Evolutionary conservation across 1,284 basidiomycete genomes (phyloP), one percentile per base, ranked within the genome.

Genomic region (Ceratobasidium sp.): DNA sequence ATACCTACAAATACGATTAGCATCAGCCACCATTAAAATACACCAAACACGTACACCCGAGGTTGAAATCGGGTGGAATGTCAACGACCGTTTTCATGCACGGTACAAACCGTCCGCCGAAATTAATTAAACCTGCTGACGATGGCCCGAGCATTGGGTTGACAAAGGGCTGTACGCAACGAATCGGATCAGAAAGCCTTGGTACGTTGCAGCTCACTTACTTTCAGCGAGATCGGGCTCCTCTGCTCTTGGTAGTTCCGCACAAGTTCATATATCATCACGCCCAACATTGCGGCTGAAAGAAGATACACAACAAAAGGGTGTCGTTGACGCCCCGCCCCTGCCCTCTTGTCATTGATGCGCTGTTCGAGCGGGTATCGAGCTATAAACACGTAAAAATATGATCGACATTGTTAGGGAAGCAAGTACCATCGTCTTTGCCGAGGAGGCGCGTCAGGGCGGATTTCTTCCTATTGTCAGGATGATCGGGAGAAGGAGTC

Each of bases 61-160:
- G 85, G 12, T 84, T 81, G 3, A 90, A 90, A 1, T 88, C 88
- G 8, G 89, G 87, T 35, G 94, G 88, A 23, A 97, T 84, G 60
- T 86, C 88, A 52, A 85, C 78, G 38, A 96, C 90, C 41, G 85
- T 80, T 82, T 96, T 96, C 94, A 97, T 97, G 82, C 92, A 93
- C 1, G 93, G 91, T 8, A 95, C 95, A 83, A 97, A 99, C 20
- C 97, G 94, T 20, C 33, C 65, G n/a, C 94, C 97, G 65, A 96
- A 87, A 80, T 94, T 91, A 81, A 98, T 96, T 20, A 99, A 86
- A 3, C 94, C 95, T 60, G 92, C 91, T 55, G 90, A 89, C 0
- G 95, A 93, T 0, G 97, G 97, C 0, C 97, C 97, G 38, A 96
- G 87, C 96, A 98, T 98, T 7, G 93, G 93, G 83, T 98, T 98